Evolutionary conservation across 139 green algal species (phyloP).

Genomic region (Tetraselmis striata): DNA sequence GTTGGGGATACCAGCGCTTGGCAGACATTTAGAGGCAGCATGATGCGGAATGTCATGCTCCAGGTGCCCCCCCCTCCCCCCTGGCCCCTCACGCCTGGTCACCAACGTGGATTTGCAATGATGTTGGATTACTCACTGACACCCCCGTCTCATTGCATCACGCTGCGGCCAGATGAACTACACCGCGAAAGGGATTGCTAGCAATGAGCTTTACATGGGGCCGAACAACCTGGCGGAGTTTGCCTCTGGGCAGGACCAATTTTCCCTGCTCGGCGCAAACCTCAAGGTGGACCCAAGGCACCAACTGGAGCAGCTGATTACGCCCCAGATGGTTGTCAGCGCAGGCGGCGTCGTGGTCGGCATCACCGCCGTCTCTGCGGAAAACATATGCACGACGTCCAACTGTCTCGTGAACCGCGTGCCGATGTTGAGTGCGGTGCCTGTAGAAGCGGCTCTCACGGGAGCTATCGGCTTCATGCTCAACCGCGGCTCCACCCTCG

Average conservation of each 20-base stretch:
- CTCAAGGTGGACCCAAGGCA: neutral
- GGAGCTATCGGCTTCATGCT: neutral
- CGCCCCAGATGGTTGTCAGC: neutral
- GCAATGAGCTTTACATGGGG: neutral
- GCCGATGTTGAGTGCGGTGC: neutral
- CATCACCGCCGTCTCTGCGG: neutral
- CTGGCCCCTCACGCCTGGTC: neutral
- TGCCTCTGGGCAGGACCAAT: neutral
- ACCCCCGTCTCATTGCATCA: neutral
- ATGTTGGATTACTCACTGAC: neutral
- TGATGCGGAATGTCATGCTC: neutral
- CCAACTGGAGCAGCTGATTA: neutral
- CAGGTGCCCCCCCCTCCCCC: neutral
- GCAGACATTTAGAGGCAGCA: neutral
- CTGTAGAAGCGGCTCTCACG: neutral
- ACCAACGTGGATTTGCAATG: too few species aligned
- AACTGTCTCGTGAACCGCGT: neutral
- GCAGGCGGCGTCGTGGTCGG: neutral
- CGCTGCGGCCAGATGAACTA: neutral
- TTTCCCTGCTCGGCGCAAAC: neutral
- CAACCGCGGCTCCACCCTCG: neutral
- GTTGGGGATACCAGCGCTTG: neutral
- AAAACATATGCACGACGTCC: neutral
- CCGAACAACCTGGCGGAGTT: neutral
- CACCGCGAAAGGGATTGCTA: neutral